Evolutionary conservation across 805 yeast species (phyloP).

Genomic region (Lipomyces mesembrius): DNA sequence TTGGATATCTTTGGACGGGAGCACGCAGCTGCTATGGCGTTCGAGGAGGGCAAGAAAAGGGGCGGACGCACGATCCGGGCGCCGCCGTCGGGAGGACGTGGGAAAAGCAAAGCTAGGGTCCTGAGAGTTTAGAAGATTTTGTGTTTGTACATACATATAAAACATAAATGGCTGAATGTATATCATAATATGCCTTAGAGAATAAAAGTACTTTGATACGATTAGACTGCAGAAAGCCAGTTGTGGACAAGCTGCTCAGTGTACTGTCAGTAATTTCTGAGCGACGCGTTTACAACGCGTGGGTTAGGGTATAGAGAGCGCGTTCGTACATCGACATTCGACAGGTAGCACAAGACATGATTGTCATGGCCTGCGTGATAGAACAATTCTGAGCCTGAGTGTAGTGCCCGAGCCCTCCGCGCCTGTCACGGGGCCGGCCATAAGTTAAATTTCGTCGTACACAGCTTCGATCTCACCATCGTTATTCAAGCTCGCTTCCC

Average conservation of each 20-base stretch:
- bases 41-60: slow-evolving; percentile 32
- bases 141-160: neutral
- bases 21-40: slow-evolving; percentile 36
- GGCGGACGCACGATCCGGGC: slow-evolving; percentile 4
- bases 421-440: neutral
- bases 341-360: neutral
- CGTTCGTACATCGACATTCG: neutral
- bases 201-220: neutral
- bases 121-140: slow-evolving; percentile 18
- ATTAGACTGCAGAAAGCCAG: neutral
- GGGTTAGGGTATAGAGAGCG: neutral
- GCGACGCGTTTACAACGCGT: neutral
- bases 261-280: too few relatives aligned
- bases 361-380: neutral
- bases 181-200: neutral
- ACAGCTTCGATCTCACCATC: neutral
- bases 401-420: neutral
- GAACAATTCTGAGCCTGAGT: neutral
- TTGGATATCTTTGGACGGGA: slow-evolving; percentile 86
- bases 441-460: too few relatives aligned
- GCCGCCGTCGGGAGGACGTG: slow-evolving; percentile 17
- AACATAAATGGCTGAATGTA: neutral
- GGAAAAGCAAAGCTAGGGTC: slow-evolving; percentile 28
- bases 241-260: neutral
- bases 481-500: neutral